Evolutionary conservation across 2,329 filamentous ascomycete genomes (phyloP), one percentile per base, ranked within the genome.

Genomic region (Cladosporium sp.): DNA sequence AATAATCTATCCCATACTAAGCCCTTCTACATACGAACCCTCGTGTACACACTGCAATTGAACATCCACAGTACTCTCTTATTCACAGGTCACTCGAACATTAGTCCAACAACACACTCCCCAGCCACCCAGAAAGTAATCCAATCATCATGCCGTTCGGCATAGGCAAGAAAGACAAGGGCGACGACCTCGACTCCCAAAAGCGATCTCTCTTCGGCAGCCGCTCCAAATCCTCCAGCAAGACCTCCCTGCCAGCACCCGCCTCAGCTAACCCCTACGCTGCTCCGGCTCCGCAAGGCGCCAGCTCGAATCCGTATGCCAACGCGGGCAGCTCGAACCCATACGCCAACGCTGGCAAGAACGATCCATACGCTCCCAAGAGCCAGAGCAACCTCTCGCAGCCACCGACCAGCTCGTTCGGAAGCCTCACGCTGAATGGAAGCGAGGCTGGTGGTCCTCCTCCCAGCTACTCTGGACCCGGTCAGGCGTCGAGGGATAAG

Each of bases 161-260:
- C 47, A 80, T 86, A 71, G 77, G 80, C 68, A 86, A 85, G 75
- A 75, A 77, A 70, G 76, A 78, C 65, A 88, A 87, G 75, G 82
- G 80, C 68, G 81, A 81, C 68, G 85, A 85, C 69, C 83, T 84
- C 58, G 80, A 85, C 66, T 78, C 78, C 47, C 82, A 80, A 75
- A 84, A 86, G 75, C 80, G 79, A 65, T 84, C 85, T n/a, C 83
- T 89, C 36, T 88, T 89, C 71, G 85, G 86, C 69, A 80, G 80
- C 70, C 80, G 83, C 69, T 83, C 81, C 60, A 87, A 86, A 75
- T 81, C 80, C 26, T 74, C 75, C 70, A 32, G 52, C 52, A 86
- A 86, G 75, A 82, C 80, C 64, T 79, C 84, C 32, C 67, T 71
- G 15, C 67, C 71, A 49, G 67, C 73, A 26, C 79, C 83, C 36